Evolutionary conservation across 208 protist species (phyloP).

Genomic region (Leishmania turanica): DNA sequence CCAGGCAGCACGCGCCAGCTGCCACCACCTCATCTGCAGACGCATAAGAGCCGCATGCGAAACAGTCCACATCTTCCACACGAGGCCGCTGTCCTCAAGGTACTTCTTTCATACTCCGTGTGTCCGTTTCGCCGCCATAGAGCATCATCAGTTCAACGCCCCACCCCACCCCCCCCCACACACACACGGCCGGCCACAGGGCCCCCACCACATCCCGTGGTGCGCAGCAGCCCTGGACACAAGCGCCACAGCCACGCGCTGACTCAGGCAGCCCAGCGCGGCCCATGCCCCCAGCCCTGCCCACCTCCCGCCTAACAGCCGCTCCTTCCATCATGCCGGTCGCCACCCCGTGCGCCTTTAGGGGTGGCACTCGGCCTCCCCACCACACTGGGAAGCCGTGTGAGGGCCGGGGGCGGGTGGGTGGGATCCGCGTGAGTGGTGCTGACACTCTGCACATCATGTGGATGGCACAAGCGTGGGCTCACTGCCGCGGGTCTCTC

Average conservation of each 20-base stretch:
- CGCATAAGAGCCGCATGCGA: background rate
- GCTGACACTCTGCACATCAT: background rate
- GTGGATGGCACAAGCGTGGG: background rate
- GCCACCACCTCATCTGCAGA: background rate
- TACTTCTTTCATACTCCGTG: background rate
- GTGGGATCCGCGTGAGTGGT: background rate
- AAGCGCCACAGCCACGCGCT: background rate
- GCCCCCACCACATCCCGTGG: too few relatives aligned
- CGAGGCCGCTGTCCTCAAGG: background rate
- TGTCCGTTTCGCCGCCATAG: too few relatives aligned
- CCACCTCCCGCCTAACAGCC: background rate
- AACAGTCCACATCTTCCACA: background rate
- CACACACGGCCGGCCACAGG: background rate
- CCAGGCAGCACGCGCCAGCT: conserved; percentile 27
- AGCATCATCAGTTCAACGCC: too few relatives aligned
- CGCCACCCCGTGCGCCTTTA: background rate
- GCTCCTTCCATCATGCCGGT: background rate
- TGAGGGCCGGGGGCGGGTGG: background rate
- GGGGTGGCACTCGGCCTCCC: background rate
- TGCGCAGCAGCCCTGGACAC: too few relatives aligned
- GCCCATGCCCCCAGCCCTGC: background rate
- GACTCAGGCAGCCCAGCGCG: background rate
- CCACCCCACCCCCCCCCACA: too few relatives aligned
- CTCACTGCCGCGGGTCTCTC: background rate
- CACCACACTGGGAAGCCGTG: background rate